phyloP scores from a whole-genome alignment of 164 flowering plant species.

The Chloranthus sessilifolius region DNA sequence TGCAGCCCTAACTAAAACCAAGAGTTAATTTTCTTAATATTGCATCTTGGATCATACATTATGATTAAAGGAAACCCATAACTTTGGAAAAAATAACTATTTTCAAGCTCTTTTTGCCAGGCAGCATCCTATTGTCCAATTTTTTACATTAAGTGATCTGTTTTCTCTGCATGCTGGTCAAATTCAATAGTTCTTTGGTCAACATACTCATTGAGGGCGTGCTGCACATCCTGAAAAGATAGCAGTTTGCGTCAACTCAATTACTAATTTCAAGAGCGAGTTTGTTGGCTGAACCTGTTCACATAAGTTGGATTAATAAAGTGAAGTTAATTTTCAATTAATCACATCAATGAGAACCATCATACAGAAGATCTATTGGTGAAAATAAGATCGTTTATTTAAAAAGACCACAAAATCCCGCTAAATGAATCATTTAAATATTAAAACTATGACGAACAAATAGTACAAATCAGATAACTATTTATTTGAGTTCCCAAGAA shows the following conservation, averaged over 20 bases:
- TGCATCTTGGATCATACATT: too few relatives aligned
- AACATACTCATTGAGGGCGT: slow-evolving; percentile 88
- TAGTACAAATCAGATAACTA: too few relatives aligned
- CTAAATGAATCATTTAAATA: neutral
- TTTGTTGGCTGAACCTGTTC: slow-evolving; percentile 92
- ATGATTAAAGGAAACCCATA: too few relatives aligned
- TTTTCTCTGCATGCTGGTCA: slow-evolving; percentile 56
- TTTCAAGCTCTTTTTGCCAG: slow-evolving; percentile 77
- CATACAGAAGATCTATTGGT: neutral
- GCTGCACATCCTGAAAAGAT: slow-evolving; percentile 90
- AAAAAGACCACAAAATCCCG: neutral
- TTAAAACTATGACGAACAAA: too few relatives aligned
- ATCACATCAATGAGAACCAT: neutral
- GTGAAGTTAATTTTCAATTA: neutral
- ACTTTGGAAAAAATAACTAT: slow-evolving; percentile 70
- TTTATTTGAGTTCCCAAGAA: too few relatives aligned
- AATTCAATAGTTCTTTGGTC: slow-evolving; percentile 66
- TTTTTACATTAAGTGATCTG: slow-evolving; percentile 53
- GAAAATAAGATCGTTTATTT: neutral
- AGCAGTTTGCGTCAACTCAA: slow-evolving; percentile 95
- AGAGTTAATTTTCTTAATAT: too few relatives aligned
- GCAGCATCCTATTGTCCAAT: slow-evolving; percentile 92
- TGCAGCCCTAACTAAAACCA: too few relatives aligned
- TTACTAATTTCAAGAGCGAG: slow-evolving; percentile 84
- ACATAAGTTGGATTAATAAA: neutral